Conservation (phyloP, 352 stramenopile species). For the Chrysophaeum taylorii region DNA sequence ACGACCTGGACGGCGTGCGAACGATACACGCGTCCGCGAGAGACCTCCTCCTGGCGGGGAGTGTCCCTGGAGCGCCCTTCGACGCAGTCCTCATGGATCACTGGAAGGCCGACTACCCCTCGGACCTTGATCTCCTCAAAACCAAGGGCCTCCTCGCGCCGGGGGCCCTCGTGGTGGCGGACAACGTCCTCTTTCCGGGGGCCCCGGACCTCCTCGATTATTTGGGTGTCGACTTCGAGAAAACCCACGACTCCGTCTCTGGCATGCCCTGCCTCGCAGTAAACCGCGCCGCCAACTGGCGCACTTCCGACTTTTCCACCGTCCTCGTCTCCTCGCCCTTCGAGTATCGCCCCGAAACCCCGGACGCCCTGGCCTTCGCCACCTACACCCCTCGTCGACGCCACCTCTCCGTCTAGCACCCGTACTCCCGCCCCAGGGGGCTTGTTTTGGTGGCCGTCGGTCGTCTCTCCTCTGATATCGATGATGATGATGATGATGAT, state of each 20-base stretch:
- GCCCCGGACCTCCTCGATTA: slow-evolving; percentile 4
- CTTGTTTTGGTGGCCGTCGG: too few relatives aligned
- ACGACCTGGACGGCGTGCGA: neutral
- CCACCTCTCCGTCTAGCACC: too few relatives aligned
- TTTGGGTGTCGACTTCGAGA: neutral
- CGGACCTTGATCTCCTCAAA: neutral
- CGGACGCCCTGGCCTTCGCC: slow-evolving; percentile 9
- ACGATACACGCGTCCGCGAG: neutral
- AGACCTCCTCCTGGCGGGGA: too few relatives aligned
- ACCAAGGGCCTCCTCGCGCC: neutral
- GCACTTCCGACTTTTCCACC: neutral
- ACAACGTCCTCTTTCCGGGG: slow-evolving; percentile 14
- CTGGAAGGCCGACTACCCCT: slow-evolving; percentile 7
- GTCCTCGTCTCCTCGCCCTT: neutral
- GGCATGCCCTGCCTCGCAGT: neutral
- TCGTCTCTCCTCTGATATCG: too few relatives aligned
- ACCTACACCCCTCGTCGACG: too few relatives aligned
- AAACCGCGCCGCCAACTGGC: neutral
- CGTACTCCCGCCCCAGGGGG: too few relatives aligned
- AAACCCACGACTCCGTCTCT: neutral
- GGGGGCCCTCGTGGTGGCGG: neutral
- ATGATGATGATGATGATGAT: too few relatives aligned
- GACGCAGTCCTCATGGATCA: slow-evolving; percentile 10
- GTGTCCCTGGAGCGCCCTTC: neutral
- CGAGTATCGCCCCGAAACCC: slow-evolving; percentile 6